Evolutionary conservation across 225 moss, liverwort and hornwort species (phyloP).

Genomic region (Ulota crispa): DNA sequence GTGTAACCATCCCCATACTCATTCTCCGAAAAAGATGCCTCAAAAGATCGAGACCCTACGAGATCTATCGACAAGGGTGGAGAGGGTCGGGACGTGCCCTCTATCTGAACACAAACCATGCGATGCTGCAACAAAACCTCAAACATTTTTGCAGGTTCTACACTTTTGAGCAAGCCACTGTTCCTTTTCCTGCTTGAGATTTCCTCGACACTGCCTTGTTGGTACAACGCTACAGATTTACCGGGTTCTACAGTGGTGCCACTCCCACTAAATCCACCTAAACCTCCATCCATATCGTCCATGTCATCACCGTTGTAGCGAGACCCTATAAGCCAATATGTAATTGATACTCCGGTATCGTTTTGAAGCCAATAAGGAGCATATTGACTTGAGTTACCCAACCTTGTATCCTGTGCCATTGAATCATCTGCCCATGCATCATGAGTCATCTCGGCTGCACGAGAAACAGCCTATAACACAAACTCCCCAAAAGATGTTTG

Average conservation of each 20-base stretch:
- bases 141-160: slow-evolving; percentile 67
- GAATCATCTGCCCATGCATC: slow-evolving; percentile 69
- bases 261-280: slow-evolving; percentile 48
- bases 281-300: slow-evolving; percentile 47
- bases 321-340: slow-evolving; percentile 77
- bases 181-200: slow-evolving; percentile 55
- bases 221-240: slow-evolving; percentile 73
- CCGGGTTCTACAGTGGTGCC: slow-evolving; percentile 74
- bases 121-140: slow-evolving; percentile 70
- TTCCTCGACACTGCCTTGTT: slow-evolving; percentile 81
- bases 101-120: slow-evolving; percentile 89
- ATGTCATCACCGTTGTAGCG: slow-evolving; percentile 48
- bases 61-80: slow-evolving; percentile 94
- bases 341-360: slow-evolving; percentile 83
- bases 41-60: slow-evolving; percentile 82
- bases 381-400: slow-evolving; percentile 60
- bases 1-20: slow-evolving; percentile 58
- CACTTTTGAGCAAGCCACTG: slow-evolving; percentile 52
- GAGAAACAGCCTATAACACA: slow-evolving; percentile 72
- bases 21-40: slow-evolving; percentile 83
- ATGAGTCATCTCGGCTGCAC: slow-evolving; percentile 80
- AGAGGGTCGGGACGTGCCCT: slow-evolving; percentile 87
- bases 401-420: slow-evolving; percentile 29
- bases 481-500: neutral
- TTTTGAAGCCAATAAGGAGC: slow-evolving; percentile 99